phyloP scores from a whole-genome alignment of 768 basidiomycete genomes.

The Lanmaoa pseudosensibilis region DNA sequence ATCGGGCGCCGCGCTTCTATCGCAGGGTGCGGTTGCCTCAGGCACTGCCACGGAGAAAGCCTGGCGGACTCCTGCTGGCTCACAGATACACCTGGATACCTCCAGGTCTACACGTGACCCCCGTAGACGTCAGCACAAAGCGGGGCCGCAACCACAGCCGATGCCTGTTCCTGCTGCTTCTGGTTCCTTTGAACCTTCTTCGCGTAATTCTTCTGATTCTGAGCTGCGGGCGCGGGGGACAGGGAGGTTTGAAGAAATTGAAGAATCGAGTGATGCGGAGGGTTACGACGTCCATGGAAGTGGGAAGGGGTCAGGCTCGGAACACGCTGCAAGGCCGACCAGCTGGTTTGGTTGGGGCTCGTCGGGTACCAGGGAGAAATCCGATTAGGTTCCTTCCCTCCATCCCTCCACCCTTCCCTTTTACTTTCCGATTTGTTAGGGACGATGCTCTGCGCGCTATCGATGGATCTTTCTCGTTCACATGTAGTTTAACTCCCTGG shows the following conservation, averaged over 20 bases:
- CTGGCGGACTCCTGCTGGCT: slow-evolving; percentile 30
- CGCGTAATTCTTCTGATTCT: slow-evolving; percentile 42
- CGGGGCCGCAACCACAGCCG: slow-evolving; percentile 40
- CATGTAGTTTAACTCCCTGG: slow-evolving; percentile 2
- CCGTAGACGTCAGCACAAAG: slow-evolving; percentile 52
- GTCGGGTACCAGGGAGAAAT: slow-evolving; percentile 22
- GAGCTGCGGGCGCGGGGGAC: slow-evolving; percentile 48
- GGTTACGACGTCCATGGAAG: slow-evolving; percentile 46
- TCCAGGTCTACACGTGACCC: slow-evolving; percentile 42
- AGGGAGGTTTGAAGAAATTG: slow-evolving; percentile 64
- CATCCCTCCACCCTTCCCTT: not conserved
- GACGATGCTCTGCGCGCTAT: not conserved
- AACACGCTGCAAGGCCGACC: slow-evolving; percentile 31
- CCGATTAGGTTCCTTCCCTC: slow-evolving; percentile 11
- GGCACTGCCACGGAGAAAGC: slow-evolving; percentile 29
- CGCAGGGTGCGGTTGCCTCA: slow-evolving; percentile 48
- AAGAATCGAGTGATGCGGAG: slow-evolving; percentile 70
- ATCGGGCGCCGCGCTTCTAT: slow-evolving; percentile 61
- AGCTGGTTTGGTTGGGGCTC: slow-evolving; percentile 38
- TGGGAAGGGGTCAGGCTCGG: slow-evolving; percentile 16
- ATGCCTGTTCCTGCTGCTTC: slow-evolving; percentile 32
- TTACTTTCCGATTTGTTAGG: not conserved
- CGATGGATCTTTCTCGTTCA: not conserved
- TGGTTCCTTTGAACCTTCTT: slow-evolving; percentile 33
- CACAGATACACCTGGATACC: slow-evolving; percentile 31